These are phyloP conservation scores for Pistacia integerrima DNA, from an alignment of 345 rosid species.

Conservation along the genomic window DNA sequence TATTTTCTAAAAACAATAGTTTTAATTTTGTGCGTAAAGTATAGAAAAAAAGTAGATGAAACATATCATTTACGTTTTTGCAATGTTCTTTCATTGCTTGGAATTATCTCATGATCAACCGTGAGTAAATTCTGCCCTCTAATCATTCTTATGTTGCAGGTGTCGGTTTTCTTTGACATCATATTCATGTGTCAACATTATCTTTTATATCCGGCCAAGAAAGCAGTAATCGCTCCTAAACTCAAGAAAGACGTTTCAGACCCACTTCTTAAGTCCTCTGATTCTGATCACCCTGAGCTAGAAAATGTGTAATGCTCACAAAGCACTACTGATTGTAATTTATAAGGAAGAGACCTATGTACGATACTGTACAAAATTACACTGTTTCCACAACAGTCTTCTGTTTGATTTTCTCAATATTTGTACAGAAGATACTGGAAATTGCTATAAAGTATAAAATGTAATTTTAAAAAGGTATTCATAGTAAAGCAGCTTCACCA, in stretches of 20 bases:
- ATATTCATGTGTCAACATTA: constrained; percentile 89
- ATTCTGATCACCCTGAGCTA: constrained; percentile 29
- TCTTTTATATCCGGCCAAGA: constrained; percentile 64
- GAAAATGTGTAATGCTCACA: constrained; percentile 45
- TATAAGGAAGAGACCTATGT: background rate
- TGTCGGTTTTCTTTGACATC: constrained; percentile 73
- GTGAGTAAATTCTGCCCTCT: too few relatives aligned
- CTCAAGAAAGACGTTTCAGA: constrained; percentile 39
- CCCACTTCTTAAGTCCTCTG: constrained; percentile 54
- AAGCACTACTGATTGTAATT: constrained; percentile 10
- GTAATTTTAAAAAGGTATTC: background rate
- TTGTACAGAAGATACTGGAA: background rate
- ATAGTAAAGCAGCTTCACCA: background rate
- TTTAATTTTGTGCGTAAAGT: too few relatives aligned
- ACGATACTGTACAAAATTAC: background rate
- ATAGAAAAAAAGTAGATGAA: too few relatives aligned
- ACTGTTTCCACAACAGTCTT: background rate
- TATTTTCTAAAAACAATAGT: too few relatives aligned
- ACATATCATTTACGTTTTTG: background rate
- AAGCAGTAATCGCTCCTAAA: constrained; percentile 27
- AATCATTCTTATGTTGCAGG: constrained; percentile 37
- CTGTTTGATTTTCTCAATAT: background rate
- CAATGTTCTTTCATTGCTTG: background rate
- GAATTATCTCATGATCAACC: background rate
- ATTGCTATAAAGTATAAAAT: background rate